These are phyloP conservation scores for Scutellaria galericulata DNA, from an alignment of 257 asterid species.

Conservation along the genomic window DNA sequence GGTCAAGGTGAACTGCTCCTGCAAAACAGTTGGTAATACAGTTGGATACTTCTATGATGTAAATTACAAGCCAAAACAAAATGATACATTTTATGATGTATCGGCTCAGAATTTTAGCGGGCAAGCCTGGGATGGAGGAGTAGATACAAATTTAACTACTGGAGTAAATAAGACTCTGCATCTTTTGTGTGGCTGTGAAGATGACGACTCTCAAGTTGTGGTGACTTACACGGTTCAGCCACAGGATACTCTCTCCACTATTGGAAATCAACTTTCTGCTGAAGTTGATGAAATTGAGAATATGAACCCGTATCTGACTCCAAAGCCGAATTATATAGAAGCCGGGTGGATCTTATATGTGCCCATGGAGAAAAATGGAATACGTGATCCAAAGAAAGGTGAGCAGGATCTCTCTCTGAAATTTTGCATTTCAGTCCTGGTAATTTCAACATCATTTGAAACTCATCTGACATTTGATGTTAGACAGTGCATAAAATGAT, in stretches of 20 bases:
- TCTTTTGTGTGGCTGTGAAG: constrained; percentile 77
- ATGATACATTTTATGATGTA: constrained; percentile 49
- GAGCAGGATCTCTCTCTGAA: not conserved
- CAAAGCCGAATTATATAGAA: constrained; percentile 44
- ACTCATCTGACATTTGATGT: no score
- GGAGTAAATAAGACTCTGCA: constrained; percentile 48
- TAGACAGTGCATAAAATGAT: no score
- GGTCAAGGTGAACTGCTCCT: constrained; percentile 63
- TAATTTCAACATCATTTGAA: no score
- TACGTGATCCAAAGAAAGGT: constrained; percentile 42
- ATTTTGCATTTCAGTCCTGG: no score
- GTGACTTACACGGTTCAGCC: constrained; percentile 75
- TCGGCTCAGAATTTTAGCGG: constrained; percentile 60
- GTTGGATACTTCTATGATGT: constrained; percentile 68
- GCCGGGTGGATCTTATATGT: constrained; percentile 70
- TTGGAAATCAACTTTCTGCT: constrained; percentile 55
- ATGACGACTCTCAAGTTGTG: constrained; percentile 52
- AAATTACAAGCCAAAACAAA: constrained; percentile 37
- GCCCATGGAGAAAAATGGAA: constrained; percentile 60
- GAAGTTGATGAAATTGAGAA: constrained; percentile 48
- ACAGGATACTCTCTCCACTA: constrained; percentile 57
- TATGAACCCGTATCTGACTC: constrained; percentile 54
- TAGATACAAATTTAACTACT: constrained; percentile 25
- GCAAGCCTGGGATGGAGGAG: constrained; percentile 57
- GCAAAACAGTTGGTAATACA: constrained; percentile 53